phyloP scores from a whole-genome alignment of 495 filamentous ascomycete species.

The Astrocystis sublimbata region DNA sequence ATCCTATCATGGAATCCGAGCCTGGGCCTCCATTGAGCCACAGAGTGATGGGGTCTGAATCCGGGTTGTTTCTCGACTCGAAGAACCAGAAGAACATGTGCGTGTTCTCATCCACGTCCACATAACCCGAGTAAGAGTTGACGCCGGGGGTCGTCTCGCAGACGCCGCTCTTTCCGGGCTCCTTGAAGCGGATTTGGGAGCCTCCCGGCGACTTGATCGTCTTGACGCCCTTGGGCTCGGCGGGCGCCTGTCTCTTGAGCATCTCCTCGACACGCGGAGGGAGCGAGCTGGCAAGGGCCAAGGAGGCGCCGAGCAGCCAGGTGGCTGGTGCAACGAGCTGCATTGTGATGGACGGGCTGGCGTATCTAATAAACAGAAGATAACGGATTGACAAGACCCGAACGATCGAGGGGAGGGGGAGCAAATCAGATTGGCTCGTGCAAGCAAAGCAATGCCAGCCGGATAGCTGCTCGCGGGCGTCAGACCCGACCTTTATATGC shows the following conservation, averaged over 20 bases:
- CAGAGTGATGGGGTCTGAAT: conserved; percentile 57
- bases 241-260: conserved; percentile 30
- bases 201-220: conserved; percentile 60
- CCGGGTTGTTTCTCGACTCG: conserved; percentile 58
- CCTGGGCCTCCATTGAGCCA: conserved; percentile 65
- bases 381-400: background rate
- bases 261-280: conserved; percentile 43
- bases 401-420: background rate
- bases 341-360: background rate
- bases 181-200: conserved; percentile 53
- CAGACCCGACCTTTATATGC: conserved; percentile 3
- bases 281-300: conserved; percentile 27
- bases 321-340: conserved; percentile 19
- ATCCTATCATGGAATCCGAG: conserved; percentile 59
- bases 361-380: background rate
- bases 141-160: conserved; percentile 37
- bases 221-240: conserved; percentile 55
- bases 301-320: conserved; percentile 29
- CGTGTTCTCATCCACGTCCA: conserved; percentile 35
- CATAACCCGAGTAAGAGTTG: conserved; percentile 42
- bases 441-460: background rate
- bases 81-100: conserved; percentile 77
- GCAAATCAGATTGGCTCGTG: background rate
- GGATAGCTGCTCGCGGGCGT: background rate
- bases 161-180: conserved; percentile 49